Evolutionary conservation across 2,329 filamentous ascomycete genomes (phyloP), one percentile per base, ranked within the genome.

Genomic region (Penicillium sp.): DNA sequence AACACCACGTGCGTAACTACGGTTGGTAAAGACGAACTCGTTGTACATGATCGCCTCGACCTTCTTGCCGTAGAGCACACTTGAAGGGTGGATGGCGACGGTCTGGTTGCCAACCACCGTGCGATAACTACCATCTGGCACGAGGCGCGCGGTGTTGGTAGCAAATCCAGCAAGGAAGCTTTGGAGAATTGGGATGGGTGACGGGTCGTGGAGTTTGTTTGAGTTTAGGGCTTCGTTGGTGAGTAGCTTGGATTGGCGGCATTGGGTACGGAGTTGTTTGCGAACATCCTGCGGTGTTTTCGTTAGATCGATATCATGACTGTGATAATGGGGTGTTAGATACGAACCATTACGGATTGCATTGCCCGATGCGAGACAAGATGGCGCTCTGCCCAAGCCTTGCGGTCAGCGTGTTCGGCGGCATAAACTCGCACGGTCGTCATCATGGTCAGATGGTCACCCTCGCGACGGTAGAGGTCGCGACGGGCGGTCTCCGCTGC

Each of bases 21-120:
- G 82, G 42, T 81, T 86, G 18, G 85, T 88, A 64, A 84, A 88
- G 2, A 87, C 83, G 68, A 85, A 86, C 67, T 87, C 85, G 55
- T 83, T 85, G 63, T 86, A 88, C 67, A 87, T 76, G 49, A 88
- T 84, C 2, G 82, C 85, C 69, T 86, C 84, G 5, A 84, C 76
- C 59, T 83, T 83, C 64, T 80, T 81, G 18, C 83, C 82, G 63
- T 83, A 85, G 6, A 87, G 68, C 13, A 84, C 82, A 56, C 82
- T 86, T 7, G 80, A 82, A 1, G 84, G 84, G 54, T 87, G 85
- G 38, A 88, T 86, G 1, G 83, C 79, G 1, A 88, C 83, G 0
- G 78, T 79, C 68, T 87, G 84, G 58, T 85, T 85, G 2, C 83
- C 83, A 7, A 83, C 74, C 22, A 86, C 74, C 0, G 85, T 87